Percentiles rank a stretch among this genome's conserved stretches.
These are phyloP conservation scores for Yamadazyma dushanensis DNA, from an alignment of 1,139 yeast species.

Conservation along the genomic window DNA sequence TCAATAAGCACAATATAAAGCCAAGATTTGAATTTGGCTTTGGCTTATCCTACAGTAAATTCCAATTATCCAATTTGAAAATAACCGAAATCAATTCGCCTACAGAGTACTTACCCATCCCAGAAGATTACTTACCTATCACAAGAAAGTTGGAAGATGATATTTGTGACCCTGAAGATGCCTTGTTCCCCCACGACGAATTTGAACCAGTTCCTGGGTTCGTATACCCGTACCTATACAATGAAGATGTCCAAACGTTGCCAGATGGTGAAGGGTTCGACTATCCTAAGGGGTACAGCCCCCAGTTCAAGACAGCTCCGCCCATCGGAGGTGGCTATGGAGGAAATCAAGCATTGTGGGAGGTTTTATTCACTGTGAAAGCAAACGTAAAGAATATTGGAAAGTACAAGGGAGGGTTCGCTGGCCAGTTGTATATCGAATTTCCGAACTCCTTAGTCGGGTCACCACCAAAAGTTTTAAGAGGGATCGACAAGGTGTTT, in stretches of 20 bases:
- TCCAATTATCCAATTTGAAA: constrained; percentile 38
- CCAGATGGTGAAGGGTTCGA: constrained; percentile 44
- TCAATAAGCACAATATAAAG: constrained; percentile 54
- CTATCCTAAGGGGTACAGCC: constrained; percentile 54
- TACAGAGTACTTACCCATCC: constrained; percentile 49
- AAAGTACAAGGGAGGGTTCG: constrained; percentile 49
- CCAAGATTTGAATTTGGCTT: constrained; percentile 64
- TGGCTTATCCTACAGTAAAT: constrained; percentile 58
- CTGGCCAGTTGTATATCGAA: constrained; percentile 58
- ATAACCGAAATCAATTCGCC: constrained; percentile 46
- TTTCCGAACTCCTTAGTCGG: constrained; percentile 45
- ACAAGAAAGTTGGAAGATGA: constrained; percentile 44
- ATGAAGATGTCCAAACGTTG: constrained; percentile 42
- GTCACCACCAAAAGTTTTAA: constrained; percentile 52
- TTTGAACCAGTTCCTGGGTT: constrained; percentile 53
- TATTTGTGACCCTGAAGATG: constrained; percentile 56
- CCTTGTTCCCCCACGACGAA: constrained; percentile 56
- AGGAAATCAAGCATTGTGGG: constrained; percentile 48
- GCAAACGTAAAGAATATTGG: constrained; percentile 55
- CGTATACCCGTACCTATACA: constrained; percentile 51
- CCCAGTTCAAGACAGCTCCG: constrained; percentile 37
- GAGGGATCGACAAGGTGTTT: constrained; percentile 61
- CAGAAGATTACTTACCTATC: constrained; percentile 47
- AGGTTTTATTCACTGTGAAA: constrained; percentile 46
- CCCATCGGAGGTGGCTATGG: constrained; percentile 58